Evolutionary conservation across 2,329 filamentous ascomycete genomes (phyloP), one percentile per base, ranked within the genome.

Genomic region (Herpotrichia juniperi): DNA sequence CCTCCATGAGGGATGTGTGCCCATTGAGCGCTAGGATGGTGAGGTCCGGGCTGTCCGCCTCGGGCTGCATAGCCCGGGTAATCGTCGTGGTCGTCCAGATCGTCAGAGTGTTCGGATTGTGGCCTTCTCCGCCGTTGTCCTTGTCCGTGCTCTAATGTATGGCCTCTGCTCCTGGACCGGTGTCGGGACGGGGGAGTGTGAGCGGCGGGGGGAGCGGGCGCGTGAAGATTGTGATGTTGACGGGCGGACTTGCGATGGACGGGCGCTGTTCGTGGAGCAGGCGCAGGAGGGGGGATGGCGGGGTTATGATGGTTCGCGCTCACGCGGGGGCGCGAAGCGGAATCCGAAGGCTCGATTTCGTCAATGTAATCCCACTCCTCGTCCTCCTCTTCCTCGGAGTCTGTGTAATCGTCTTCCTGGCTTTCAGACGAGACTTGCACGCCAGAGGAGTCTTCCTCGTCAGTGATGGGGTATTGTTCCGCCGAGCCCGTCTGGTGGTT

Each of bases 291-390:
- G 26, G 71, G 51, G 8, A 51, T 56, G 25, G 50, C 62, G 58
- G 56, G 50, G 62, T 72, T 70, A 40, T 74, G 71, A 45, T 74
- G n/a, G n/a, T n/a, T n/a, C n/a, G n/a, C n/a, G n/a, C n/a, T 72
- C 14, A 54, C 60, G 42, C 72, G 68, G 2, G 77, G 74, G 40
- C 75, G 72, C 17, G 78, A 81, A 19, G 78, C 78, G 22, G 78
- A 80, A 63, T 81, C 79, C n/a, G 74, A 78, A 22, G 78, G 78
- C 21, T 76, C 73, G 59, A 81, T 76, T 48, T 77, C 76, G 73
- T 61, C 67, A 39, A 68, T 64, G 50, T 71, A 66, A 56, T 71
- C 64, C 62, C 58, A 69, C 25, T 68, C 64, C 40, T 67, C 67
- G 65, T 75, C 72, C 25, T 73, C 67, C 22, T 69, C 69, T 49